Conservation (phyloP, 73 alveolate genomes). For the Strombidium stylifer region DNA sequence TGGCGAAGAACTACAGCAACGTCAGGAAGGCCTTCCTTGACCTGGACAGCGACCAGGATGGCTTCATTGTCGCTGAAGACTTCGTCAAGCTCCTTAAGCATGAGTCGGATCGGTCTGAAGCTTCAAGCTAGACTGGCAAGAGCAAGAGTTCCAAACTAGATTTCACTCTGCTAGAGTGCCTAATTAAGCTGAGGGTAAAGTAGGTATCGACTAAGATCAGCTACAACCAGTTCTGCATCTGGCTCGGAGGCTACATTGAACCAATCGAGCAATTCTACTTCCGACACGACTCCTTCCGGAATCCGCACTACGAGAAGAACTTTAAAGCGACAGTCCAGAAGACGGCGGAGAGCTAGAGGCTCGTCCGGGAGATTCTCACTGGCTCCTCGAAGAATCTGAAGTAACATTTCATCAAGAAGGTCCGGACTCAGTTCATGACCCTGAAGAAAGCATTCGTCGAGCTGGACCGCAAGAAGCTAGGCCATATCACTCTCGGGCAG, state of each 20-base stretch:
- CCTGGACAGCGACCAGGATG: too few relatives aligned
- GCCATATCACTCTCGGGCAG: neutral
- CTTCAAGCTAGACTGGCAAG: too few relatives aligned
- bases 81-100: too few relatives aligned
- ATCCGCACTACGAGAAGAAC: constrained; percentile 2
- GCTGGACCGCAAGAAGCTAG: neutral
- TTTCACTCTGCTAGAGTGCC: constrained; percentile 14
- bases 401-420: neutral
- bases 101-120: too few relatives aligned
- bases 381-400: too few relatives aligned
- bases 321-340: too few relatives aligned
- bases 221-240: neutral
- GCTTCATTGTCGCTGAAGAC: too few relatives aligned
- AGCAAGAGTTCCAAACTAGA: too few relatives aligned
- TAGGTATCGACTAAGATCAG: neutral
- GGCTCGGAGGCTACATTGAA: constrained; percentile 9
- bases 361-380: too few relatives aligned
- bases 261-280: constrained; percentile 9
- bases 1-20: too few relatives aligned
- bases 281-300: constrained; percentile 11
- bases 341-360: too few relatives aligned
- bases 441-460: neutral
- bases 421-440: neutral
- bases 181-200: neutral
- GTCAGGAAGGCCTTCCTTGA: too few relatives aligned